A percentile compares a stretch with the other conserved stretches of the same genome.
Evolutionary conservation across 495 filamentous ascomycete species (phyloP).

Genomic region (Filosporella fistucella): DNA sequence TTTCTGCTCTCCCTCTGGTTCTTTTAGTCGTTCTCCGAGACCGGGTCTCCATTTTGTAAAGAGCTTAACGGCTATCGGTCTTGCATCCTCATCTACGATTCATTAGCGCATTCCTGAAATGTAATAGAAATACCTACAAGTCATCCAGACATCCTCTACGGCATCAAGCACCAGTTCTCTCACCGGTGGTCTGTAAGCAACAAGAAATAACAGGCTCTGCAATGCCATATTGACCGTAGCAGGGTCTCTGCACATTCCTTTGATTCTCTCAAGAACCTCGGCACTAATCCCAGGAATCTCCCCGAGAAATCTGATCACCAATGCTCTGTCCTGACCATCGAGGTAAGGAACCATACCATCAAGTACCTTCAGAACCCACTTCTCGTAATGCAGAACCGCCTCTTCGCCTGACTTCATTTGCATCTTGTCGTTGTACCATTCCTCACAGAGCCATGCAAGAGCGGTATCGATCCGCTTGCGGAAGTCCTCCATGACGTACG

Average conservation of each 20-base stretch:
- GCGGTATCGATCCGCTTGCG: conserved; percentile 79
- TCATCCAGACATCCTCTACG: conserved; percentile 80
- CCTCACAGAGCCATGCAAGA: conserved; percentile 89
- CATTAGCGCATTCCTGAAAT: conserved; percentile 12
- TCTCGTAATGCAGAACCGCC: conserved; percentile 64
- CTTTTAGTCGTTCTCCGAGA: conserved; percentile 29
- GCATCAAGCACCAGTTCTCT: conserved; percentile 76
- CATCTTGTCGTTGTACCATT: conserved; percentile 93
- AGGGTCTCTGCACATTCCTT: conserved; percentile 81
- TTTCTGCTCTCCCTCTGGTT: conserved; percentile 1
- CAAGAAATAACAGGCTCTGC: conserved; percentile 60
- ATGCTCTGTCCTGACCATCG: conserved; percentile 77
- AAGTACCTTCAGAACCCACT: conserved; percentile 72
- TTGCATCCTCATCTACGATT: conserved; percentile 39
- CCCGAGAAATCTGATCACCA: conserved; percentile 78
- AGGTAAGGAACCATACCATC: conserved; percentile 87
- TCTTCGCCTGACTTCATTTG: conserved; percentile 40
- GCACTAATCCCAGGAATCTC: conserved; percentile 80
- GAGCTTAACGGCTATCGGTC: conserved; percentile 48
- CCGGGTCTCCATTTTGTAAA: conserved; percentile 47
- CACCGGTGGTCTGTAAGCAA: conserved; percentile 81
- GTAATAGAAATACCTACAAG: conserved; percentile 48
- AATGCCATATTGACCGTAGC: conserved; percentile 53
- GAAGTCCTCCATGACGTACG: conserved; percentile 87
- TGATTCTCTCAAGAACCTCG: conserved; percentile 67